These are phyloP conservation scores for Lodderomyces theae DNA, from an alignment of 1,139 yeast species.

Conservation along the genomic window DNA sequence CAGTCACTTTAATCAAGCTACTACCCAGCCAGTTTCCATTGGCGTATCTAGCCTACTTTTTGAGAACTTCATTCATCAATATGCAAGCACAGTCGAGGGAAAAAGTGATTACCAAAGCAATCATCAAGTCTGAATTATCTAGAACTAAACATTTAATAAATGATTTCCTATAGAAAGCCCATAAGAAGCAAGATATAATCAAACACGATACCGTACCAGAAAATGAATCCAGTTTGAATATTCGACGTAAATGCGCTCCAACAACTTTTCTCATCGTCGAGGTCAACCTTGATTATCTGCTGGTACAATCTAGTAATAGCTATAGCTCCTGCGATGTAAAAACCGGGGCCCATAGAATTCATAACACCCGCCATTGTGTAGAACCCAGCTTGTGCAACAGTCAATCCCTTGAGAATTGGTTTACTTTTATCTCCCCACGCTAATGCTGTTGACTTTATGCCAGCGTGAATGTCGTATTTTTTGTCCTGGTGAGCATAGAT, in stretches of 20 bases:
- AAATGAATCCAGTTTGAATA: conserved; percentile 74
- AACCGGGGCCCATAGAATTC: conserved; percentile 87
- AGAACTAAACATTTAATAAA: conserved; percentile 16
- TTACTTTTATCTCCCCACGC: conserved; percentile 86
- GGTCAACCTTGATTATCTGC: conserved; percentile 69
- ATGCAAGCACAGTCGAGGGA: conserved; percentile 22
- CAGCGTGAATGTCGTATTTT: conserved; percentile 78
- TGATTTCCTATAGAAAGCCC: conserved; percentile 34
- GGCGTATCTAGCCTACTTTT: conserved; percentile 27
- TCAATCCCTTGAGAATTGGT: conserved; percentile 59
- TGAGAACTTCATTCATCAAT: conserved; percentile 22
- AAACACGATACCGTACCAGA: conserved; percentile 71
- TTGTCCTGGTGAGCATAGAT: conserved; percentile 98
- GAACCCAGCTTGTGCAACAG: conserved; percentile 64
- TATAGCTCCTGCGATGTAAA: conserved; percentile 59
- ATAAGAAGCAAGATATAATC: conserved; percentile 62
- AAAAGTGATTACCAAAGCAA: conserved; percentile 24
- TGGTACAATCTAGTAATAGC: conserved; percentile 67
- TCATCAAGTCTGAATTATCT: conserved; percentile 26
- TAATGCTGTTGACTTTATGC: conserved; percentile 91
- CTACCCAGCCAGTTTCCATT: conserved; percentile 36
- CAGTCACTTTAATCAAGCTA: conserved; percentile 26
- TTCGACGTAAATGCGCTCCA: conserved; percentile 79
- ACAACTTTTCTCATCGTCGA: conserved; percentile 77
- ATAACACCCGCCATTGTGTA: conserved; percentile 72